Conservation (phyloP, 2,329 filamentous ascomycete genomes). For the Fusarium graminum region DNA sequence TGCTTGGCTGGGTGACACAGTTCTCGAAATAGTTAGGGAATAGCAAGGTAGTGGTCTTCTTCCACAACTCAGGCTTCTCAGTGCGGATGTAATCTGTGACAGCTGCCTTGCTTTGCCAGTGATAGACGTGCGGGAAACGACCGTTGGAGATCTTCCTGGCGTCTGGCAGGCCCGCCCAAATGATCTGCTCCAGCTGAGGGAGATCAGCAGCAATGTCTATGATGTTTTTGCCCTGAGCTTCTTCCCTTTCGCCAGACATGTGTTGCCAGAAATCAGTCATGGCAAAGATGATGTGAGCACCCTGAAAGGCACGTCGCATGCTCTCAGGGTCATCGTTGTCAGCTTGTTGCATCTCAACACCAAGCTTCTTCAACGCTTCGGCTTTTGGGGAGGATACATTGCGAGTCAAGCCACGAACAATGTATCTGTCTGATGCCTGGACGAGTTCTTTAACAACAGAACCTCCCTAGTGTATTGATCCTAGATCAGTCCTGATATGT, state of each 20-base stretch:
- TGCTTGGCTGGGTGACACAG: background rate
- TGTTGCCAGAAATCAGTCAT: constrained; percentile 24
- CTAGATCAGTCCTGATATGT: background rate
- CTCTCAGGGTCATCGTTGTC: background rate
- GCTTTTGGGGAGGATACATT: constrained; percentile 1
- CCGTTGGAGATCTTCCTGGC: background rate
- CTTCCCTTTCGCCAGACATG: constrained; percentile 8
- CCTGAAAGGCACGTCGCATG: background rate
- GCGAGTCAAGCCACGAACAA: background rate
- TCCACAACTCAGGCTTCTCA: constrained; percentile 10
- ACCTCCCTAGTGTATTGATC: background rate
- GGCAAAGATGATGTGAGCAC: constrained; percentile 3
- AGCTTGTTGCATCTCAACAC: background rate
- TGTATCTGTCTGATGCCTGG: background rate
- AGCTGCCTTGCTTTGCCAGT: constrained; percentile 22
- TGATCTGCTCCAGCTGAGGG: background rate
- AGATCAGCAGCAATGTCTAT: constrained; percentile 12
- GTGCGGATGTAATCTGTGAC: background rate
- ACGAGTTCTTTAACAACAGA: constrained; percentile 2
- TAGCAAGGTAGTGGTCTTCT: constrained; percentile 2
- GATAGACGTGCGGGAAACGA: background rate
- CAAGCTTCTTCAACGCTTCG: background rate
- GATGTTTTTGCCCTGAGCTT: constrained; percentile 3
- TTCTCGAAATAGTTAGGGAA: constrained; percentile 25
- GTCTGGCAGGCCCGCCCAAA: constrained; percentile 12